A percentile compares a stretch with the other conserved stretches of the same genome.
Conservation (phyloP, 306 rosid genomes). For the Sechiopsis laciniata region DNA sequence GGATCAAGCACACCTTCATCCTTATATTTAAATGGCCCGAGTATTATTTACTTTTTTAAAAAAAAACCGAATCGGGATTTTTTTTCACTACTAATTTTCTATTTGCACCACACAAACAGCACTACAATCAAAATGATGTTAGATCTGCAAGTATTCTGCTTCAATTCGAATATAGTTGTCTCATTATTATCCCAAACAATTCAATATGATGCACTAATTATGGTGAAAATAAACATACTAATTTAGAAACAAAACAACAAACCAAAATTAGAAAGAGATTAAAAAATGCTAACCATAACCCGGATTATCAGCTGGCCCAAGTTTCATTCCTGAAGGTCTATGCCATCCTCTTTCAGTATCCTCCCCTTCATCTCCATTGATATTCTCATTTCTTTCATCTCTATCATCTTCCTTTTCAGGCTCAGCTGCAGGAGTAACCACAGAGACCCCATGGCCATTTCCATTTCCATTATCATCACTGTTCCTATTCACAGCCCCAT, state of each 20-base stretch:
- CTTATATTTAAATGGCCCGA: neutral
- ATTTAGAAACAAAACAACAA: conserved; percentile 9
- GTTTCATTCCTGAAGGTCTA: conserved; percentile 44
- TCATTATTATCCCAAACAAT: neutral
- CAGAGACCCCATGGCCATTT: conserved; percentile 32
- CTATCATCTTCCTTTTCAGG: conserved; percentile 35
- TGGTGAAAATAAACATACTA: conserved; percentile 10
- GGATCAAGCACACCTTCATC: neutral
- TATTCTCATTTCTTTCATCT: conserved; percentile 39
- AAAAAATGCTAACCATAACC: conserved; percentile 51
- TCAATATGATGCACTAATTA: neutral
- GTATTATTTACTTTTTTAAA: neutral
- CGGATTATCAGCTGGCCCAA: conserved; percentile 64
- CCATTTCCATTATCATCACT: conserved; percentile 31
- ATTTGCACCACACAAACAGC: neutral
- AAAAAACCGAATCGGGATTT: neutral
- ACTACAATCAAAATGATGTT: neutral
- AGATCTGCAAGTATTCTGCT: conserved; percentile 9
- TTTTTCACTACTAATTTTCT: neutral
- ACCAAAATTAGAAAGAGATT: neutral
- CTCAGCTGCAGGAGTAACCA: conserved; percentile 33
- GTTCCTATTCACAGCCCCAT: conserved; percentile 24
- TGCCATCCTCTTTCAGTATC: conserved; percentile 40
- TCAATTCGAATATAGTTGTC: neutral
- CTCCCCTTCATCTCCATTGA: conserved; percentile 41